Percentiles rank a stretch among this genome's conserved stretches.
Evolutionary conservation across 306 rosid genomes (phyloP).

Genomic region (Astragalus membranaceus): DNA sequence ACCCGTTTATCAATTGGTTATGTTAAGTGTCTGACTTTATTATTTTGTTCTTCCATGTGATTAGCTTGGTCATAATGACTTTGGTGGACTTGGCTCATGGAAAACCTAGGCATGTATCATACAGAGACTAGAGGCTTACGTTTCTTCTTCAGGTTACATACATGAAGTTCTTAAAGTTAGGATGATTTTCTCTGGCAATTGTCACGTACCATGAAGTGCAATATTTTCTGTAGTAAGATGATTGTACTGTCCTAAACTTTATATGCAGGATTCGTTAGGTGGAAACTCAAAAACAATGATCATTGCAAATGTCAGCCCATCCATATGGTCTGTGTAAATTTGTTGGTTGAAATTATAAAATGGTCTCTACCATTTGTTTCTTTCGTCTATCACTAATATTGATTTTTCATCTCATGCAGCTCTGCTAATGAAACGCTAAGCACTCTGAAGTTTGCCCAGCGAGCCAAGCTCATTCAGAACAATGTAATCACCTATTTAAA

Average conservation of each 20-base stretch:
- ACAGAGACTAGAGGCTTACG: conserved; percentile 93
- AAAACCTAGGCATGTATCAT: conserved; percentile 94
- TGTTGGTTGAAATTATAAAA: neutral
- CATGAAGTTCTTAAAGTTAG: conserved; percentile 9
- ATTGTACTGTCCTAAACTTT: conserved; percentile 13
- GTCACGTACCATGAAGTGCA: neutral
- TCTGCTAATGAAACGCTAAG: conserved; percentile 86
- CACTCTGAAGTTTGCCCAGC: conserved; percentile 98
- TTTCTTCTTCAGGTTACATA: conserved; percentile 92
- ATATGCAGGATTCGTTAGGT: conserved; percentile 90
- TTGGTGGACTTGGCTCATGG: conserved; percentile 91
- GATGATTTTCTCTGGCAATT: neutral
- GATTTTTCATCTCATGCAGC: conserved; percentile 46
- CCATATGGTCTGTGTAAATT: conserved; percentile 64
- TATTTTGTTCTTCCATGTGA: conserved; percentile 25
- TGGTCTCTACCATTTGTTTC: conserved; percentile 8
- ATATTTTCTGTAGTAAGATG: conserved; percentile 8
- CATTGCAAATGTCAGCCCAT: conserved; percentile 94
- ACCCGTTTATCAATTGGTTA: conserved; percentile 10
- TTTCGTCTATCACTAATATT: conserved; percentile 7
- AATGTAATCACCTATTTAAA: conserved; percentile 49
- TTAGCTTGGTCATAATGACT: conserved; percentile 93
- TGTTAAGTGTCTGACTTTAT: conserved; percentile 20
- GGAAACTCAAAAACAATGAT: conserved; percentile 96
- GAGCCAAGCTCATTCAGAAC: conserved; percentile 95